These are phyloP conservation scores for Xenosphaeropsis pyriputrescens DNA, from an alignment of 2,329 filamentous ascomycete genomes.

Conservation along the genomic window DNA sequence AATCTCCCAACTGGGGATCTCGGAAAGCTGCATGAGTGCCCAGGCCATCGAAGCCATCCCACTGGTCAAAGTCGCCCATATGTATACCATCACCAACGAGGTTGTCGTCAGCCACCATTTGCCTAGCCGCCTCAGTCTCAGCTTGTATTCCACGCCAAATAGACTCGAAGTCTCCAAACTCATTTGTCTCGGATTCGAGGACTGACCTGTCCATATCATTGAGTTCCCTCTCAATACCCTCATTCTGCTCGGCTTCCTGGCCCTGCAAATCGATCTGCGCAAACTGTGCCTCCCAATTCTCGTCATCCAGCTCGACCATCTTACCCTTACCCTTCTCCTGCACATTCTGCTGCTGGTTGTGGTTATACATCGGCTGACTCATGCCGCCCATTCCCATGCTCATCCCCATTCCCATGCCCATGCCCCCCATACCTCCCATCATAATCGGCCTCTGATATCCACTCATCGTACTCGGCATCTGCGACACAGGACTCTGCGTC, in stretches of 20 bases:
- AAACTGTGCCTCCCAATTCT: constrained; percentile 95
- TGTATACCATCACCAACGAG: constrained; percentile 40
- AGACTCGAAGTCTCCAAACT: constrained; percentile 78
- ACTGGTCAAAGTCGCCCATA: constrained; percentile 65
- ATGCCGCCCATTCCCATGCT: constrained; percentile 36
- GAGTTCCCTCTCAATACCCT: constrained; percentile 44
- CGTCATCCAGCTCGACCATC: constrained; percentile 84
- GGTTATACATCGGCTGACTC: constrained; percentile 23
- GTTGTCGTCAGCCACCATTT: constrained; percentile 53
- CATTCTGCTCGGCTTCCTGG: constrained; percentile 26
- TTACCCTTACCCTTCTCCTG: constrained; percentile 69
- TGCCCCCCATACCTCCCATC: constrained; percentile 22
- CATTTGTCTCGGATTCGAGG: constrained; percentile 55
- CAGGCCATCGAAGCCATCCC: constrained; percentile 58
- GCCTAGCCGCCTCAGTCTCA: constrained; percentile 54
- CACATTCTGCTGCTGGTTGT: constrained; percentile 27
- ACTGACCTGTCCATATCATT: constrained; percentile 81
- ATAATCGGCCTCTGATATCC: constrained; percentile 43
- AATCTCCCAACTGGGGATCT: constrained; percentile 73
- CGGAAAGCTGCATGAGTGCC: constrained; percentile 51
- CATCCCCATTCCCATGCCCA: constrained; percentile 29
- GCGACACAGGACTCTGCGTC: constrained; percentile 41
- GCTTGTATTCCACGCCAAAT: constrained; percentile 75
- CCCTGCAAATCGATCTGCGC: constrained; percentile 63
- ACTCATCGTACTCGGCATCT: constrained; percentile 28